Conservation (phyloP, 1,139 yeast species). For the Sugiyamaella sp. region DNA sequence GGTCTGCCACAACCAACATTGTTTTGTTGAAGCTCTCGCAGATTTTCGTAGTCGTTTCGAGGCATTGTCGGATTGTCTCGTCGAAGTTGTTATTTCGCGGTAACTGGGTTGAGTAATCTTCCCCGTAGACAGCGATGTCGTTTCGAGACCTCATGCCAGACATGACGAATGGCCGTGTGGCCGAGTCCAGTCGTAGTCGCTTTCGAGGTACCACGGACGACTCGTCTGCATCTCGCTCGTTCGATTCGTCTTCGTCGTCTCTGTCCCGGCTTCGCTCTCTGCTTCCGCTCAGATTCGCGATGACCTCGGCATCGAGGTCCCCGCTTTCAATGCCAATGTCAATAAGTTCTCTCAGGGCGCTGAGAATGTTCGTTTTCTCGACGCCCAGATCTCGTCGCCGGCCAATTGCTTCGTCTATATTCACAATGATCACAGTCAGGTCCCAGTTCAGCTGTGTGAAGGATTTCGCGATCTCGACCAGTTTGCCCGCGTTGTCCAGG, state of each 20-base stretch:
- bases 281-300: not conserved
- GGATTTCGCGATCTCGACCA: constrained; percentile 6
- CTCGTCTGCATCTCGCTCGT: constrained; percentile 1
- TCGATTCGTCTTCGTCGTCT: not conserved
- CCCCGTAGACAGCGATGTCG: not conserved
- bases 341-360: constrained; percentile 6
- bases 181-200: constrained; percentile 1
- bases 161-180: not conserved
- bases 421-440: constrained; percentile 10
- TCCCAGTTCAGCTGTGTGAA: constrained; percentile 15
- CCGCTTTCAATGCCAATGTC: constrained; percentile 11
- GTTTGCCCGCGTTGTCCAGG: constrained; percentile 6
- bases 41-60: constrained; percentile 12
- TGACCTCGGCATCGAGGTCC: not conserved
- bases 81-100: not conserved
- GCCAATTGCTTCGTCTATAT: constrained; percentile 17
- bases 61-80: constrained; percentile 9
- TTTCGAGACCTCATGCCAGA: not conserved
- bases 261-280: constrained; percentile 3
- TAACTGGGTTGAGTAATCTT: not conserved
- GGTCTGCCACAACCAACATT: not conserved
- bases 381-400: constrained; percentile 15
- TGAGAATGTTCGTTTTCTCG: constrained; percentile 11
- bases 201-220: not conserved
- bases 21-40: constrained; percentile 15